A percentile compares a stretch with the other conserved stretches of the same genome.
Conservation (phyloP, 352 stramenopile genomes). For the Globisporangium orthogonon region DNA sequence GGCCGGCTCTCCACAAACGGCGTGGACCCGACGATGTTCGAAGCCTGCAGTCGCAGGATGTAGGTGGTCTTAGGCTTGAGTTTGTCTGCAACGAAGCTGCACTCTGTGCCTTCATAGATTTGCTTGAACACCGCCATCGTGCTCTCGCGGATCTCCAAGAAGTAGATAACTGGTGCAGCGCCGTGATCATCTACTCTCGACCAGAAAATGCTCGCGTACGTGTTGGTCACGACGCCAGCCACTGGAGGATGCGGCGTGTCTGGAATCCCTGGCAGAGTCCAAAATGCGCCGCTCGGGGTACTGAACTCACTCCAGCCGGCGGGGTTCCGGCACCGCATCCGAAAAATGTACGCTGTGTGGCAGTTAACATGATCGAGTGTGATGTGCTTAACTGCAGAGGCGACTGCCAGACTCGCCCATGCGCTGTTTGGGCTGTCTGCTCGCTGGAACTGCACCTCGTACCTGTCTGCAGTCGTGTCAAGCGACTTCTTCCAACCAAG, state of each 20-base stretch:
- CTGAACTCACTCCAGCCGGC: conserved; percentile 70
- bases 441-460: conserved; percentile 62
- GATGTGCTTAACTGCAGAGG: conserved; percentile 30
- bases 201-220: conserved; percentile 74
- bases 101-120: conserved; percentile 62
- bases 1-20: conserved; percentile 53
- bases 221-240: conserved; percentile 48
- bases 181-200: conserved; percentile 48
- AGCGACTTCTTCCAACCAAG: conserved; percentile 53
- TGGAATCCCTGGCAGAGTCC: conserved; percentile 50
- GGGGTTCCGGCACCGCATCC: conserved; percentile 55
- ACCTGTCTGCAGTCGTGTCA: conserved; percentile 64
- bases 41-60: conserved; percentile 60
- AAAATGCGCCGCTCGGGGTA: conserved; percentile 34
- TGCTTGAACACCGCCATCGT: conserved; percentile 18
- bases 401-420: conserved; percentile 37
- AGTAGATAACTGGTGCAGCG: conserved; percentile 52
- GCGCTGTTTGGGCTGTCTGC: conserved; percentile 38
- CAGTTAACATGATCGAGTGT: conserved; percentile 37
- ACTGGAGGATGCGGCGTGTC: conserved; percentile 37
- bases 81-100: conserved; percentile 46
- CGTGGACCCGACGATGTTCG: conserved; percentile 59
- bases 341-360: conserved; percentile 51
- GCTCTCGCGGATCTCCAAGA: conserved; percentile 45
- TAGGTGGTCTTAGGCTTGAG: conserved; percentile 46